These are phyloP conservation scores for Dalbergia cochinchinensis DNA, from an alignment of 306 rosid species.

Conservation along the genomic window DNA sequence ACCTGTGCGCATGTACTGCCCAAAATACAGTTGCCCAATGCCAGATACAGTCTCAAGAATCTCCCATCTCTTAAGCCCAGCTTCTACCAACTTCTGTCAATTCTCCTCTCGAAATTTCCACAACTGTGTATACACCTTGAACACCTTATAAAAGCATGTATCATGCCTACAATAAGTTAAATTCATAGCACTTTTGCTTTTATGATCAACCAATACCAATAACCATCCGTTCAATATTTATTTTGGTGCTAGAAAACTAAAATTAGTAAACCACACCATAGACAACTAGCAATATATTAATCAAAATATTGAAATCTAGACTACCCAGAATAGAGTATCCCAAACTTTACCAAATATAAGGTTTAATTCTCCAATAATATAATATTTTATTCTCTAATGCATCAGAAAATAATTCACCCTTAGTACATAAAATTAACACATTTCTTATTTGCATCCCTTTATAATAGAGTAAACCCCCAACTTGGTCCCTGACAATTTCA, in stretches of 20 bases:
- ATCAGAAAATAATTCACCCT: no score
- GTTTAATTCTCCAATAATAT: neutral
- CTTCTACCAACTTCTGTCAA: slow-evolving; percentile 85
- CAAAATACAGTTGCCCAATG: slow-evolving; percentile 89
- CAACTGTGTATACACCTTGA: slow-evolving; percentile 89
- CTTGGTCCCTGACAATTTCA: no score
- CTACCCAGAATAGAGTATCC: neutral
- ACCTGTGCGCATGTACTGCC: slow-evolving; percentile 92
- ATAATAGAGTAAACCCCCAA: no score
- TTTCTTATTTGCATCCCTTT: no score
- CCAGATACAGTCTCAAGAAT: slow-evolving; percentile 96
- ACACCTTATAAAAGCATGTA: slow-evolving; percentile 85
- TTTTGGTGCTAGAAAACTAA: neutral
- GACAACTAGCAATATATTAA: slow-evolving; percentile 8
- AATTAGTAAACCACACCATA: neutral
- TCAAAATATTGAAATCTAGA: slow-evolving; percentile 12
- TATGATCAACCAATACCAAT: slow-evolving; percentile 15
- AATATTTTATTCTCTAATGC: no score
- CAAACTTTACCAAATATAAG: neutral
- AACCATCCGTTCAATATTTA: neutral
- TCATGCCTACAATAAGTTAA: slow-evolving; percentile 67
- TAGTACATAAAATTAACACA: no score
- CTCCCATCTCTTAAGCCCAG: slow-evolving; percentile 86
- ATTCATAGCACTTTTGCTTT: neutral
- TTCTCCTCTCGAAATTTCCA: slow-evolving; percentile 97